Percentiles rank a stretch among this genome's conserved stretches.
phyloP scores from a whole-genome alignment of 495 filamentous ascomycete genomes.

The Acidomyces sp. region DNA sequence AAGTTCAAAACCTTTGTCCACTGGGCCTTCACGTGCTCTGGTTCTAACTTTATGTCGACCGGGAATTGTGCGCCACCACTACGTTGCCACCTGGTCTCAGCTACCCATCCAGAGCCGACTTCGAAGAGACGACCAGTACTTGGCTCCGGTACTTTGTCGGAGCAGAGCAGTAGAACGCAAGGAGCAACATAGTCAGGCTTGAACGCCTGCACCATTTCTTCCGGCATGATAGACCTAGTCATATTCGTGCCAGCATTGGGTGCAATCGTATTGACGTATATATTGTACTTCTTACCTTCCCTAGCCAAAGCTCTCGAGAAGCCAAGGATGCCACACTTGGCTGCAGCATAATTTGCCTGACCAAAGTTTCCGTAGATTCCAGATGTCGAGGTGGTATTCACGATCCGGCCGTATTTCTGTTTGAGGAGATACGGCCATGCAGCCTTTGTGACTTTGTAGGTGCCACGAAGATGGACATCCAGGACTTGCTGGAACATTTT shows the following conservation, averaged over 20 bases:
- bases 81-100: constrained; percentile 88
- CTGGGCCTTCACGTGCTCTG: constrained; percentile 66
- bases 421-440: constrained; percentile 97
- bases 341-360: constrained; percentile 93
- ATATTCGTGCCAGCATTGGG: constrained; percentile 95
- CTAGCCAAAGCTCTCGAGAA: constrained; percentile 85
- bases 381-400: constrained; percentile 93
- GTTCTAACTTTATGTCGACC: constrained; percentile 70
- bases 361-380: constrained; percentile 99
- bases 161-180: constrained; percentile 73
- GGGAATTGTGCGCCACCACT: constrained; percentile 86
- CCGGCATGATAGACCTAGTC: constrained; percentile 89
- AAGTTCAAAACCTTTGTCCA: constrained; percentile 78
- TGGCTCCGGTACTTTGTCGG: constrained; percentile 72
- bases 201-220: constrained; percentile 97
- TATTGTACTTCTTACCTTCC: constrained; percentile 96
- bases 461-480: constrained; percentile 84
- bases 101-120: constrained; percentile 90
- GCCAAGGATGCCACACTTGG: constrained; percentile 90
- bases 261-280: constrained; percentile 95
- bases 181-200: constrained; percentile 98
- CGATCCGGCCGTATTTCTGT: constrained; percentile 93
- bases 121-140: constrained; percentile 88
- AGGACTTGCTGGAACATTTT: constrained; percentile 85
- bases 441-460: constrained; percentile 94